Conservation (phyloP, 2,329 filamentous ascomycete species). For the Monilinia aucupariae region DNA sequence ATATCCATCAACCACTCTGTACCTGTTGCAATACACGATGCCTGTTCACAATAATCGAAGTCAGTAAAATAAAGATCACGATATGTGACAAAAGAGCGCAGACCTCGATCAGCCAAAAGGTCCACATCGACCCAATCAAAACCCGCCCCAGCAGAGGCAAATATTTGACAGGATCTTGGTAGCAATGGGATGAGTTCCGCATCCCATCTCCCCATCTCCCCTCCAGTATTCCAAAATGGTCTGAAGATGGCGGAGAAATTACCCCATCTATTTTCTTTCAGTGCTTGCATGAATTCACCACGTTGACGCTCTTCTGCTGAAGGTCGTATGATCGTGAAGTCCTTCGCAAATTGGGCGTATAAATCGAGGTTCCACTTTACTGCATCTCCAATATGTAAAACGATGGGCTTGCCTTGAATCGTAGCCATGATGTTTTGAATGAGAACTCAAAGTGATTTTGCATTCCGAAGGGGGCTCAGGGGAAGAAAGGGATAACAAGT, state of each 20-base stretch:
- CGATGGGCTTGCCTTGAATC: constrained; percentile 26
- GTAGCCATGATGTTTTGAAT: background rate
- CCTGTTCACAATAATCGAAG: constrained; percentile 31
- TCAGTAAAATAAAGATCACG: background rate
- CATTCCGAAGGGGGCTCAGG: background rate
- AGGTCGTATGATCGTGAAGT: constrained; percentile 45
- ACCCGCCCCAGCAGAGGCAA: constrained; percentile 55
- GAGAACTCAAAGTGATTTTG: background rate
- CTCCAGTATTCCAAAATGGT: constrained; percentile 59
- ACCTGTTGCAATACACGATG: constrained; percentile 65
- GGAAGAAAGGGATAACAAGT: background rate
- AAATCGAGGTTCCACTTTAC: constrained; percentile 33
- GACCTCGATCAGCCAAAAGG: constrained; percentile 51
- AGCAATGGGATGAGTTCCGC: constrained; percentile 50
- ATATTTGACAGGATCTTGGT: constrained; percentile 49
- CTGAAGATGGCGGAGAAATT: constrained; percentile 48
- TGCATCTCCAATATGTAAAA: constrained; percentile 35
- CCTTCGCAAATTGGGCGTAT: constrained; percentile 38
- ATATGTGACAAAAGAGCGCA: background rate
- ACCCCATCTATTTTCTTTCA: constrained; percentile 50
- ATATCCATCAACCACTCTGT: background rate
- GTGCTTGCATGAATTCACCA: constrained; percentile 44
- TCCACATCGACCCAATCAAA: constrained; percentile 60
- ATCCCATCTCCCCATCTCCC: constrained; percentile 61
- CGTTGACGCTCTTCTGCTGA: constrained; percentile 46